Percentiles rank a stretch among this genome's conserved stretches.
Conservation (phyloP, 768 basidiomycete species). For the Phaeolepiota aurea region DNA sequence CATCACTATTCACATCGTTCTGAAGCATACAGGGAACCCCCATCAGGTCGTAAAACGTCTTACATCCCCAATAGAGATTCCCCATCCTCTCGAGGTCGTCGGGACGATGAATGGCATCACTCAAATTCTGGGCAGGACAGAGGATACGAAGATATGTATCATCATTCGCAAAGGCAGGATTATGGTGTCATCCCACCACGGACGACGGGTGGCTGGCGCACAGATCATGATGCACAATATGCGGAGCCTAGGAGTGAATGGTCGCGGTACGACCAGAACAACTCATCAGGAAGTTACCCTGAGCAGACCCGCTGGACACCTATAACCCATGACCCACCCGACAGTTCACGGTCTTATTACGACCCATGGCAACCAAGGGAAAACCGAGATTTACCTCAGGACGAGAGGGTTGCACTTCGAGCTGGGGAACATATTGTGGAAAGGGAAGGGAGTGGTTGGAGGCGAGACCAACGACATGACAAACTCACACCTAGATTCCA, state of each 20-base stretch:
- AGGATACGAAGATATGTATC: slow-evolving; percentile 42
- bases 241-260: background rate
- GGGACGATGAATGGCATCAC: slow-evolving; percentile 45
- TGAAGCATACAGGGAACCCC: slow-evolving; percentile 39
- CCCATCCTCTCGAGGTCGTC: slow-evolving; percentile 43
- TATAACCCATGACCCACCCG: background rate
- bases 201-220: background rate
- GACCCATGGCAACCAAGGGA: slow-evolving; percentile 15
- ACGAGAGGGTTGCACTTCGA: slow-evolving; percentile 22
- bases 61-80: slow-evolving; percentile 44
- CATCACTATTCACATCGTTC: slow-evolving; percentile 37
- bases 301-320: background rate
- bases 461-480: slow-evolving; percentile 30
- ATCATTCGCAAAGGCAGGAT: slow-evolving; percentile 40
- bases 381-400: slow-evolving; percentile 15
- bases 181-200: slow-evolving; percentile 24
- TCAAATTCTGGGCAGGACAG: slow-evolving; percentile 36
- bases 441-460: slow-evolving; percentile 26
- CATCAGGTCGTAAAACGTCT: slow-evolving; percentile 29
- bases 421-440: slow-evolving; percentile 17
- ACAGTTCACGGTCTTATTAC: background rate
- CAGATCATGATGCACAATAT: background rate
- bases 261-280: background rate
- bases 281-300: background rate
- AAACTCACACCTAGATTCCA: slow-evolving; percentile 27